phyloP scores from a whole-genome alignment of 2,329 filamentous ascomycete genomes.

The Colletotrichum sp. region DNA sequence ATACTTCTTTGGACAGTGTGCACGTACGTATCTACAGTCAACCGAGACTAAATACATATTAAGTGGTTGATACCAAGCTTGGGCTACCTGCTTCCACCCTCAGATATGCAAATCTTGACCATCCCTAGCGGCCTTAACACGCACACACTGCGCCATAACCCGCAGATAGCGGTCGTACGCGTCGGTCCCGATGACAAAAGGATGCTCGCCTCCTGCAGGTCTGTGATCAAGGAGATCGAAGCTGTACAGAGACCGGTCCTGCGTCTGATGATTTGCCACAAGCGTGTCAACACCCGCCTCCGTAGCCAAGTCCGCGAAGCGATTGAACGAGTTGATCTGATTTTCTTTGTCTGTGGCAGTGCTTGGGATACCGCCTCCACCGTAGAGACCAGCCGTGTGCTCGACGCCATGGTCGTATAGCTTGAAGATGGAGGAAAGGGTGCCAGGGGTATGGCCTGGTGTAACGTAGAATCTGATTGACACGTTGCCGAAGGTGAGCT shows the following conservation, averaged over 20 bases:
- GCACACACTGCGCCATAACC: background rate
- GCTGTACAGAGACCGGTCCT: background rate
- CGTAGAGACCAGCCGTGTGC: conserved; percentile 27
- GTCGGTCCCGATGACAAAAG: background rate
- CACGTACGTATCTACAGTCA: background rate
- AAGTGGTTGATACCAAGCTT: background rate
- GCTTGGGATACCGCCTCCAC: conserved; percentile 25
- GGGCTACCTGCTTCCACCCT: background rate
- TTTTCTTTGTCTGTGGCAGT: conserved; percentile 20
- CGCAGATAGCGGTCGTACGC: background rate
- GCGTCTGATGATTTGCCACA: conserved; percentile 4
- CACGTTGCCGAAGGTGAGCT: conserved; percentile 26
- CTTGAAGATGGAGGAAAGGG: conserved; percentile 25
- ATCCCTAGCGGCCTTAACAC: background rate
- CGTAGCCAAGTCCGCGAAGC: background rate
- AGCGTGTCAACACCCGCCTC: background rate
- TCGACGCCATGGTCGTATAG: conserved; percentile 22
- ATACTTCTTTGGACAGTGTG: background rate
- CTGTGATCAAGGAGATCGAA: conserved; percentile 1
- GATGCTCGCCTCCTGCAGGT: background rate
- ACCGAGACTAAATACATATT: background rate
- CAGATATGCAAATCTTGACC: background rate
- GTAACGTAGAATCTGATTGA: conserved; percentile 23
- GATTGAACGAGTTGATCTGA: conserved; percentile 19
- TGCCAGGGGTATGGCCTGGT: conserved; percentile 28